These are phyloP conservation scores for Clavispora asparagi DNA, from an alignment of 805 yeast species.

Conservation along the genomic window DNA sequence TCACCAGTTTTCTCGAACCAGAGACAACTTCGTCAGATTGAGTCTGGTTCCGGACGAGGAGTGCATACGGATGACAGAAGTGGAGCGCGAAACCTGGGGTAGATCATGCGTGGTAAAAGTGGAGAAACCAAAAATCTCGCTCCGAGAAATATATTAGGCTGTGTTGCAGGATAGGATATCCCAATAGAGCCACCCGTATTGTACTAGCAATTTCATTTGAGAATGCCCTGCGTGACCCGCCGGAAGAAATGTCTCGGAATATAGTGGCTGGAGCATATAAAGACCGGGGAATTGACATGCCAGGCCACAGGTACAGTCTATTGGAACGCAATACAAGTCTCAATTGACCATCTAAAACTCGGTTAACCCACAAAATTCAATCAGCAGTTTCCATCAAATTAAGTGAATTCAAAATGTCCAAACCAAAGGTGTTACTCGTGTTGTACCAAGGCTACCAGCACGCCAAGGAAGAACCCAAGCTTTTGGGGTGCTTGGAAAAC, in stretches of 20 bases:
- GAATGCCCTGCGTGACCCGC: background rate
- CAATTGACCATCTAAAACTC: too few species aligned
- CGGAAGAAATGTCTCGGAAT: background rate
- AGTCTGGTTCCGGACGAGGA: background rate
- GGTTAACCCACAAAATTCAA: too few species aligned
- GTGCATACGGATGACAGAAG: background rate
- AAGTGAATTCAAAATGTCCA: constrained; percentile 7
- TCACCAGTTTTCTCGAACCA: too few species aligned
- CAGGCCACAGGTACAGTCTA: too few species aligned
- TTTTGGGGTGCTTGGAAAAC: constrained; percentile 69
- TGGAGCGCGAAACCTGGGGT: background rate
- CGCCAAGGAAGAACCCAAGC: constrained; percentile 54
- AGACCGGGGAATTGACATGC: background rate
- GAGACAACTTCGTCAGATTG: too few species aligned
- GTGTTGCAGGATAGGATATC: background rate
- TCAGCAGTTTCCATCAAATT: too few species aligned
- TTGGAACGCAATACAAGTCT: too few species aligned
- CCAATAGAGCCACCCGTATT: too few species aligned
- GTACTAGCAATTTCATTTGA: background rate
- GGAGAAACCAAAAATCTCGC: background rate
- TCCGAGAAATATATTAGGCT: background rate
- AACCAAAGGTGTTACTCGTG: constrained; percentile 45
- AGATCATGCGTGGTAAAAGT: background rate
- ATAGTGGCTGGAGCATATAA: background rate
- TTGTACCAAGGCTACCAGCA: constrained; percentile 55